Percentiles rank a stretch among this genome's conserved stretches.
phyloP scores from a whole-genome alignment of 2,329 filamentous ascomycete genomes.

The Xylariaceae sp. region DNA sequence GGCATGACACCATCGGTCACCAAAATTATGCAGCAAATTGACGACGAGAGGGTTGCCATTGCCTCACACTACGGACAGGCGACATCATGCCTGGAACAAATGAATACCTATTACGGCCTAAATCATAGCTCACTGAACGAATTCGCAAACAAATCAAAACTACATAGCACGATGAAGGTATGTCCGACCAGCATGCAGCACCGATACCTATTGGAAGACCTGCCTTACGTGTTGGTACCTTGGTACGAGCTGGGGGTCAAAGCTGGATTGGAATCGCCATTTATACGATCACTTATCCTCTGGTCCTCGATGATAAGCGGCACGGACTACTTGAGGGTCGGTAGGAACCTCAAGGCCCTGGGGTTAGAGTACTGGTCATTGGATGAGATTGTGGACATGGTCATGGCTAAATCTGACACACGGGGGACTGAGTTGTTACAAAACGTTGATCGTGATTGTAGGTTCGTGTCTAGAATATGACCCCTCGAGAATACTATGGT shows the following conservation, averaged over 20 bases:
- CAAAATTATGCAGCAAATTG: constrained; percentile 24
- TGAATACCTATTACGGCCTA: constrained; percentile 22
- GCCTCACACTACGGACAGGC: constrained; percentile 10
- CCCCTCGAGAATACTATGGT: too few species aligned
- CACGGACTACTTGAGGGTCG: constrained; percentile 19
- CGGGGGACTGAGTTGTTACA: constrained; percentile 6
- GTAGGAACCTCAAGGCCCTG: constrained; percentile 17
- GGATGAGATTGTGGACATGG: constrained; percentile 17
- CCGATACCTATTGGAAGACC: constrained; percentile 22
- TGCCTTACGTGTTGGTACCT: constrained; percentile 26
- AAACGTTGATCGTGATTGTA: constrained; percentile 8
- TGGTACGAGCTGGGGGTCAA: constrained; percentile 27
- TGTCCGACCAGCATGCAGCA: constrained; percentile 24
- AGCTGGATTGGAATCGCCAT: constrained; percentile 20
- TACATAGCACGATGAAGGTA: constrained; percentile 26
- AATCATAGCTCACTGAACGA: constrained; percentile 13
- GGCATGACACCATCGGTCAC: constrained; percentile 26
- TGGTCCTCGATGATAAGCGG: constrained; percentile 21
- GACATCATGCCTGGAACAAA: constrained; percentile 20
- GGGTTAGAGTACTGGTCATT: constrained; percentile 13
- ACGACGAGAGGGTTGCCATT: constrained; percentile 22
- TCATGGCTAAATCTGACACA: constrained; percentile 6
- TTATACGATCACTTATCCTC: constrained; percentile 25
- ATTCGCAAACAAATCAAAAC: constrained; percentile 15
- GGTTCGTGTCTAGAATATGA: too few species aligned